Percentiles rank a stretch among this genome's conserved stretches.
Conservation (phyloP, 1,139 yeast genomes). For the Candida sanyaensis region DNA sequence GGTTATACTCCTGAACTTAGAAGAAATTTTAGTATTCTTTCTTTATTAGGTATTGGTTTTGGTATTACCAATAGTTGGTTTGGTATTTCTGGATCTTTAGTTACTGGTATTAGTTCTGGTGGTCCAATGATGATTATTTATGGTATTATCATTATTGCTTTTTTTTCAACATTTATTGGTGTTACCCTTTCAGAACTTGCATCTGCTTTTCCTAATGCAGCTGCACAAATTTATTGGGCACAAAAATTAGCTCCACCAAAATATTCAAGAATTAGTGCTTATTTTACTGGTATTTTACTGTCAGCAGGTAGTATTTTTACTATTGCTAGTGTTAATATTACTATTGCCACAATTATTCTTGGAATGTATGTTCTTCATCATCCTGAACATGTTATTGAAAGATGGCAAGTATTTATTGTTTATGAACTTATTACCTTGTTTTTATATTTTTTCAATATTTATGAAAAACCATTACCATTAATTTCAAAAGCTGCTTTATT, state of each 20-base stretch:
- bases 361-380: conserved; percentile 55
- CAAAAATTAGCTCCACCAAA: conserved; percentile 53
- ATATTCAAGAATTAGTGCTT: conserved; percentile 47
- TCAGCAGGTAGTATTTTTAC: conserved; percentile 61
- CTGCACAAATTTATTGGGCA: conserved; percentile 69
- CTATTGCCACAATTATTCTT: conserved; percentile 47
- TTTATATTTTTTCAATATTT: conserved; percentile 54
- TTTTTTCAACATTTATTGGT: conserved; percentile 38
- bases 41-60: conserved; percentile 63
- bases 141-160: conserved; percentile 64
- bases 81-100: conserved; percentile 38
- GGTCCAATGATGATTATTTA: conserved; percentile 69
- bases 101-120: conserved; percentile 64
- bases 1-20: conserved; percentile 43
- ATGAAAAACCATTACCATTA: conserved; percentile 56
- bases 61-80: conserved; percentile 67
- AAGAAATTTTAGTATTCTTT: conserved; percentile 51
- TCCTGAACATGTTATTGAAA: conserved; percentile 44
- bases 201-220: conserved; percentile 60
- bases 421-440: conserved; percentile 42
- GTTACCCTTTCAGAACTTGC: conserved; percentile 49
- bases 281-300: conserved; percentile 55
- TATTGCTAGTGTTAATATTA: conserved; percentile 59
- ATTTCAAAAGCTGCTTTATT: conserved; percentile 56
- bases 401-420: conserved; percentile 62